A percentile compares a stretch with the other conserved stretches of the same genome.
Conservation (phyloP, 2,329 filamentous ascomycete genomes). For the Iodosphaeria phyllophila region DNA sequence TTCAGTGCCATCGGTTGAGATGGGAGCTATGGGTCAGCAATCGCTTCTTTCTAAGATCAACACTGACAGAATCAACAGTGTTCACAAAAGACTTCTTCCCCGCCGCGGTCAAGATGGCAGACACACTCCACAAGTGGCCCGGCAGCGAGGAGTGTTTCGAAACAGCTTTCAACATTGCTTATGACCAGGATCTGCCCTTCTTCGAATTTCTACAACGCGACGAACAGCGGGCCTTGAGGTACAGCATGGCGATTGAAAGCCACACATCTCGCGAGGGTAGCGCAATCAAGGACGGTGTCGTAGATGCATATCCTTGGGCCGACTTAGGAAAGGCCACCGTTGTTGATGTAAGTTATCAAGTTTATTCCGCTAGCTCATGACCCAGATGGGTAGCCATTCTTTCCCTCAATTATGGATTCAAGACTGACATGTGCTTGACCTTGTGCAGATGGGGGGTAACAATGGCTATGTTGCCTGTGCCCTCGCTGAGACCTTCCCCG, state of each 20-base stretch:
- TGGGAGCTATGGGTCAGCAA: too few relatives aligned
- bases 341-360: conserved; percentile 1
- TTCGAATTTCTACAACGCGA: conserved; percentile 1
- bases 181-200: conserved; percentile 1
- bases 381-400: neutral
- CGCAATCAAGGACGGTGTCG: conserved; percentile 1
- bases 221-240: neutral
- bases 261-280: conserved; percentile 1
- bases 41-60: too few relatives aligned
- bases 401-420: neutral
- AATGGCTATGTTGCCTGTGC: too few relatives aligned
- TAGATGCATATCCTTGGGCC: conserved; percentile 1
- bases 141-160: too few relatives aligned
- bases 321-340: neutral
- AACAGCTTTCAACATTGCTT: conserved; percentile 1
- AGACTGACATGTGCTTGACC: neutral
- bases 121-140: too few relatives aligned
- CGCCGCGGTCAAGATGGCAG: neutral
- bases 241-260: conserved; percentile 1
- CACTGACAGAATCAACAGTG: too few relatives aligned
- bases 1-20: too few relatives aligned
- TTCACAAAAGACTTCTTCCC: conserved; percentile 1
- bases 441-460: conserved; percentile 1
- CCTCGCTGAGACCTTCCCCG: too few relatives aligned
- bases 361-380: too few relatives aligned